Conservation (phyloP, 805 yeast genomes). For the Cyberlindnera amylophila region DNA sequence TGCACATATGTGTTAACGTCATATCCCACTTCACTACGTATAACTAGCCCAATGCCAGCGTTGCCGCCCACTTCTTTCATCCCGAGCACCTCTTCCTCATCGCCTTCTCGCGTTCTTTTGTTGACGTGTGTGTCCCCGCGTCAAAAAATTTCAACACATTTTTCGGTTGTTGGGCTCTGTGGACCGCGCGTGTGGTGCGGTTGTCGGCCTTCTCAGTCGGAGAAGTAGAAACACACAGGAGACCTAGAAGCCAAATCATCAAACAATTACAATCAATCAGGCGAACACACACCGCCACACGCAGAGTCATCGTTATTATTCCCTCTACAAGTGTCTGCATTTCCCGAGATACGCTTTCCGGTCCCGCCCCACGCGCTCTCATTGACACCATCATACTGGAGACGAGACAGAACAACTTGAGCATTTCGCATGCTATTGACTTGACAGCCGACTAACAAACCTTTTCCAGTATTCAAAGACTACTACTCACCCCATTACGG, state of each 20-base stretch:
- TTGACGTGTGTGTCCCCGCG: conserved; percentile 14
- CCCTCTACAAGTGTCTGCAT: too few relatives aligned
- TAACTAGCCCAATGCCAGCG: too few relatives aligned
- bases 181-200: neutral
- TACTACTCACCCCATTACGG: conserved; percentile 12
- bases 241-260: neutral
- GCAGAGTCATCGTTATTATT: too few relatives aligned
- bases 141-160: conserved; percentile 15
- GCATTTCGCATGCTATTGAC: neutral
- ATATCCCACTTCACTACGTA: too few relatives aligned
- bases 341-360: too few relatives aligned
- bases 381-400: neutral
- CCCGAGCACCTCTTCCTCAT: neutral
- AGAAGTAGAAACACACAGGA: neutral
- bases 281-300: too few relatives aligned
- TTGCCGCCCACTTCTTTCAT: too few relatives aligned
- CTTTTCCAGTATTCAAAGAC: conserved; percentile 18
- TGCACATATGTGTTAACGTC: too few relatives aligned
- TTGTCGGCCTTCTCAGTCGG: too few relatives aligned
- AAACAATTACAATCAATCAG: too few relatives aligned
- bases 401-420: neutral
- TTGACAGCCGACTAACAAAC: conserved; percentile 2
- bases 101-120: conserved; percentile 8
- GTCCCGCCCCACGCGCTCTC: too few relatives aligned
- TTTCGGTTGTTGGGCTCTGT: conserved; percentile 13